Base-by-base conservation (phyloP, 129 eudicot species). In the Ambrosia artemisiifolia region DNA sequence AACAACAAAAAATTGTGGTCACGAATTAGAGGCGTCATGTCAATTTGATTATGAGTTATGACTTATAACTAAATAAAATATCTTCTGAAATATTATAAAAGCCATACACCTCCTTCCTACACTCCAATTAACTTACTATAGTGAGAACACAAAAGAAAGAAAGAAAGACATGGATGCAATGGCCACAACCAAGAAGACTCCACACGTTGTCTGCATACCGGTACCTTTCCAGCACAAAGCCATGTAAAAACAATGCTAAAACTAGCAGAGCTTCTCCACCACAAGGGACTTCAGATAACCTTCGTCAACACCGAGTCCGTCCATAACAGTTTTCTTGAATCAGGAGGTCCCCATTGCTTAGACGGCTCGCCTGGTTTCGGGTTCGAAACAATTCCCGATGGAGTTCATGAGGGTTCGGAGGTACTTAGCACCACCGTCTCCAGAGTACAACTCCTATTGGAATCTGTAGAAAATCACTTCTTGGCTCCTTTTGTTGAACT, bases 241-340 rank as follows among this genome's bases (percentile, higher is more conserved):
- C 67, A 61, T 19, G 16, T 61, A 61, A 61, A 61, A 7, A 44
- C 67, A 44, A 61, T 13, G 67, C 67, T 61, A 11, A 61, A 61
- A 61, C 67, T 61, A 62, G 67, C 67, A 5, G 5, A 34, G 44
- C 24, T 62, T 62, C 67, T 62, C 16, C 67, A 62, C 67, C 67
- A 62, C 47, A 62, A 62, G 19, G 67, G 67, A n/a, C 67, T 62
- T 30, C 13, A 35, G 19, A 35, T 62, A 33, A 62, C 67, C 11
- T 62, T 62, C 24, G 14, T 62, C 9, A 62, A 62, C 67, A 62
- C 48, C 7, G 67, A 62, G 11, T n/a, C 11, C 13, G 16, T 14
- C 18, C 67, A 62, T 3, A 11, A 62, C 13, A 46, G 67, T 5
- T 14, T 62, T 36, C 67, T 62, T 3, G 36, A 34, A 13, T 62